phyloP scores from a whole-genome alignment of 2,329 filamentous ascomycete species.

The Penicillium occitanis region DNA sequence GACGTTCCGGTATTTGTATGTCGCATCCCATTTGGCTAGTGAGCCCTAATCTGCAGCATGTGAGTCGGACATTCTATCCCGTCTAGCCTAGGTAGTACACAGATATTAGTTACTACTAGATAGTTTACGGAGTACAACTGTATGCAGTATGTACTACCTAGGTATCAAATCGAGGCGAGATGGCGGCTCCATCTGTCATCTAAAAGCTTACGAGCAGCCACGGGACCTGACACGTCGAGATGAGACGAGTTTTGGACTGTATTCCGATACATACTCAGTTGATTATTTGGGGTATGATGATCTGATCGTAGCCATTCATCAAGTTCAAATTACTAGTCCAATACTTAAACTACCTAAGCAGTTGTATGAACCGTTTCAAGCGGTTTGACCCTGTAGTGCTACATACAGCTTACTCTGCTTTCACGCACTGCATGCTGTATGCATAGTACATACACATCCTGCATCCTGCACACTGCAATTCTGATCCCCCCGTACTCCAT shows the following conservation, averaged over 20 bases:
- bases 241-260: neutral
- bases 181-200: conserved; percentile 3
- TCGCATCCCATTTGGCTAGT: conserved; percentile 2
- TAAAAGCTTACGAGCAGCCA: conserved; percentile 9
- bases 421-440: neutral
- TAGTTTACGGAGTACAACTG: neutral
- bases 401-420: neutral
- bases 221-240: neutral
- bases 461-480: neutral
- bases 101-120: neutral
- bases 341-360: neutral
- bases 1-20: neutral
- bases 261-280: neutral
- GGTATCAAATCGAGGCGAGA: neutral
- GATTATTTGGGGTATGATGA: neutral
- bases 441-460: neutral
- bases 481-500: neutral
- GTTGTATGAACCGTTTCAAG: neutral
- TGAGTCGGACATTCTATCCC: neutral
- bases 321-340: neutral
- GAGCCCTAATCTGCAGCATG: conserved; percentile 4
- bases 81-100: neutral
- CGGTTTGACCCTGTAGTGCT: neutral
- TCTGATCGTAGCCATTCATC: neutral
- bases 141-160: neutral